Evolutionary conservation across 164 flowering plant species (phyloP), one percentile per base, ranked within the genome.

Genomic region (Nelumbo lutea): DNA sequence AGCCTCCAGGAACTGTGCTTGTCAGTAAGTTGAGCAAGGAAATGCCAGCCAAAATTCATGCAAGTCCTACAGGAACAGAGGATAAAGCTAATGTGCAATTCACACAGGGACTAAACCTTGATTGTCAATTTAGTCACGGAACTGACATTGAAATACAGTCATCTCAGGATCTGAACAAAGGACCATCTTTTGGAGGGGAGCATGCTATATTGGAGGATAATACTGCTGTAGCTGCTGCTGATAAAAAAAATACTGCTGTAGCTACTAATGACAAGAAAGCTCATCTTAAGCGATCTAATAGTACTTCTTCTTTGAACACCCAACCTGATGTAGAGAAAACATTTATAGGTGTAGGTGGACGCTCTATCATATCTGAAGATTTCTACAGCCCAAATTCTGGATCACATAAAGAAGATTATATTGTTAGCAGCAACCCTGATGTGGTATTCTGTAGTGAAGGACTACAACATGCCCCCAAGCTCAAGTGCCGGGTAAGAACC

Each of bases 401-500:
- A 50, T 76, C 67, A 44, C 78, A 41, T 55, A 79, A 67, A 64
- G 78, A 63, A 53, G 76, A 48, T 7, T 51, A 58, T 52, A 66
- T 47, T 43, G 68, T 55, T 59, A 78, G 68, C 48, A 79, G 66
- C 67, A 59, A 65, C 65, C 70, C 84, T 55, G 81, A 82, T 59
- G 69, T 76, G 39, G 68, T 78, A 13, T 27, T 71, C 41, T 76
- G 64, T 3, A 69, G 56, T 70, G 88, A 78, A 61, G 85, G 78
- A 13, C 72, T 52, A 6, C 62, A 8, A 42, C 76, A 77, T 64
- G 60, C 42, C 75, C 81, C 86, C 51, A 87, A 82, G 82, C 85
- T 89, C 47, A 83, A 67, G 76, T 85, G 90, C 61, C 81, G 88
- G 87, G 95, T 87, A 59, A 70, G 85, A 68, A 9, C 57, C 59